These are phyloP conservation scores for Kregervanrija fluxuum DNA, from an alignment of 805 yeast genomes.

Conservation along the genomic window DNA sequence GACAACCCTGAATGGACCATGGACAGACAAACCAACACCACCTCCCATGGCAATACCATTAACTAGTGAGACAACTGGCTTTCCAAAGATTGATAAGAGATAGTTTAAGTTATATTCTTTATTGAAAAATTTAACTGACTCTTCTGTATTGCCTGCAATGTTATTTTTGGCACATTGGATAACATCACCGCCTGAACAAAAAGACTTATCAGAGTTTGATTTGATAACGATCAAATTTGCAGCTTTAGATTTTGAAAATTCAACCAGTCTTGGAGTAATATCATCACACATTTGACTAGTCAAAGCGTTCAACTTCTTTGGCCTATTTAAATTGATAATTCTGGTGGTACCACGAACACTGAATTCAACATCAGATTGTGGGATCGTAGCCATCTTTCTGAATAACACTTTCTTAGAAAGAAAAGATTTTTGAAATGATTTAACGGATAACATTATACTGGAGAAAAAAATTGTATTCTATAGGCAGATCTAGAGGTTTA, in stretches of 20 bases:
- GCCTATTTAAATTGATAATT: slow-evolving; percentile 69
- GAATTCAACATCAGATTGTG: slow-evolving; percentile 43
- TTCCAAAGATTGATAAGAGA: slow-evolving; percentile 70
- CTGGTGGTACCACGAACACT: slow-evolving; percentile 58
- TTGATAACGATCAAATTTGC: slow-evolving; percentile 63
- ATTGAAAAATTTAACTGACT: slow-evolving; percentile 62
- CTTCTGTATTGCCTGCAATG: slow-evolving; percentile 34
- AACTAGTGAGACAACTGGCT: slow-evolving; percentile 81
- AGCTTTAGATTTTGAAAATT: slow-evolving; percentile 63
- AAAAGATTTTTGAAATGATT: too few relatives aligned
- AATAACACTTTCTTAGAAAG: not conserved
- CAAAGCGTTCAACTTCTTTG: slow-evolving; percentile 78
- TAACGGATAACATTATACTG: too few relatives aligned
- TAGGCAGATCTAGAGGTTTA: too few relatives aligned
- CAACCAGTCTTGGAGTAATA: slow-evolving; percentile 66
- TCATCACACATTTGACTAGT: slow-evolving; percentile 66
- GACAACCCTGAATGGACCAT: slow-evolving; percentile 89
- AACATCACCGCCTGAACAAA: slow-evolving; percentile 97
- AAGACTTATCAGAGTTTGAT: slow-evolving; percentile 59
- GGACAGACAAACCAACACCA: slow-evolving; percentile 88
- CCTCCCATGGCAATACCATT: slow-evolving; percentile 98
- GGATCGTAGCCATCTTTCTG: slow-evolving; percentile 17
- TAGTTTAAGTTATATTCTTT: slow-evolving; percentile 78
- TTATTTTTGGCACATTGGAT: slow-evolving; percentile 66
- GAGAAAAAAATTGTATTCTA: too few relatives aligned